Base-by-base conservation (phyloP, 306 rosid species). In the Begonia loranthoides region DNA sequence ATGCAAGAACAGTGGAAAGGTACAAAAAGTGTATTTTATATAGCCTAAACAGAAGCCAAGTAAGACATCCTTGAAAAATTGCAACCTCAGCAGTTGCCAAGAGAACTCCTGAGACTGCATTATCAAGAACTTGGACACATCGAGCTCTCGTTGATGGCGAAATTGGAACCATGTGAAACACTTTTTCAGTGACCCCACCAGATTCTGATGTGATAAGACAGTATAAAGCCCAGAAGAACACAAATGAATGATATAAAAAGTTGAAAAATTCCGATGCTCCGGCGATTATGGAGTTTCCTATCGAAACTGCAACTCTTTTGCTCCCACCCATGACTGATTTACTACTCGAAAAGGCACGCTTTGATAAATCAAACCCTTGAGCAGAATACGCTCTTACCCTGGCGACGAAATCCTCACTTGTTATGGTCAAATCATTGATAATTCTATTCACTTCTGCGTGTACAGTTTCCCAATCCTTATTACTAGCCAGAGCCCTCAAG, bases 171-270 rank as follows among this genome's bases (percentile, higher is more conserved):
- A 90, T 86, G 53, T 60, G 46, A 70, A 90, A 70, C 21, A 71
- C 92, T 69, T 90, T 94, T 59, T 83, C 86, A n/a, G 99, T 90
- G 40, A 90, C 99, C 58, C 95, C 99, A 24, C 99, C 99, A n/a
- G 90, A 78, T 50, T 86, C 94, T 1, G 99, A 70, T 22, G 99
- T 90, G 52, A 86, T 90, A 57, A 90, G 87, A 62, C 78, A 82
- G 57, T 86, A 90, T 74, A 90, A 67, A 63, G 86, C 83, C 99
- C 95, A 86, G 63, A 86, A 74, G 58, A 90, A 90, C 34, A 90
- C 94, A 85, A 90, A 78, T 1, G 76, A 57, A 57, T 90, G 99
- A 45, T 95, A 90, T 10, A 86, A 77, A 15, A 90, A 90, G 64
- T 90, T 80, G 79, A 85, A 80, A 51, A 86, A 81, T 72, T 86